Percentiles rank a stretch among this genome's conserved stretches.
Evolutionary conservation across 805 yeast genomes (phyloP).

Genomic region (Saccharomycopsis javanensis): DNA sequence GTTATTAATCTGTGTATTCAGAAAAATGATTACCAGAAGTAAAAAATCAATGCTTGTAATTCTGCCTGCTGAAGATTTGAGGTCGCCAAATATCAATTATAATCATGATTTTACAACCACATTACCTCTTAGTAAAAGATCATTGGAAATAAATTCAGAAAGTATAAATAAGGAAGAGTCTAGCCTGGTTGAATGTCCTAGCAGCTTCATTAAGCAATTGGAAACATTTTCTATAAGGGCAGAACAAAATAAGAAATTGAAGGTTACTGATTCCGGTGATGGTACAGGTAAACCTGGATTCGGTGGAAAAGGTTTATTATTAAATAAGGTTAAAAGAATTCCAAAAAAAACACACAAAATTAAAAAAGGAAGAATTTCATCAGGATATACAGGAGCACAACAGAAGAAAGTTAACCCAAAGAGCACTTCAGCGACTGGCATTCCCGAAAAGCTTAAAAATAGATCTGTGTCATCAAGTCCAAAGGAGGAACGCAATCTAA

Average conservation of each 20-base stretch:
- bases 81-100: not conserved
- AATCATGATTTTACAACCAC: not conserved
- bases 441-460: no score
- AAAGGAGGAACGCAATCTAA: no score
- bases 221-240: not conserved
- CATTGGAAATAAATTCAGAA: no score
- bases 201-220: not conserved
- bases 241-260: not conserved
- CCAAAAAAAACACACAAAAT: not conserved
- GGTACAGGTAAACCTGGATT: conserved; percentile 1
- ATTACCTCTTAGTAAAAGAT: no score
- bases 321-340: not conserved
- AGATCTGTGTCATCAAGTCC: no score
- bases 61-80: not conserved
- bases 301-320: not conserved
- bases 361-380: not conserved
- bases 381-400: not conserved
- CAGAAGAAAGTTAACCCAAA: not conserved
- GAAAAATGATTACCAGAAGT: not conserved
- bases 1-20: not conserved
- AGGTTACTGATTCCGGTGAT: not conserved
- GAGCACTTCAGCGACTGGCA: not conserved
- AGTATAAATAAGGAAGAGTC: no score
- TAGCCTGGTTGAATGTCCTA: no score
- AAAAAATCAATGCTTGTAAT: not conserved